These are phyloP conservation scores for Lactuca sativa DNA, from an alignment of 129 eudicot genomes.

Conservation along the genomic window DNA sequence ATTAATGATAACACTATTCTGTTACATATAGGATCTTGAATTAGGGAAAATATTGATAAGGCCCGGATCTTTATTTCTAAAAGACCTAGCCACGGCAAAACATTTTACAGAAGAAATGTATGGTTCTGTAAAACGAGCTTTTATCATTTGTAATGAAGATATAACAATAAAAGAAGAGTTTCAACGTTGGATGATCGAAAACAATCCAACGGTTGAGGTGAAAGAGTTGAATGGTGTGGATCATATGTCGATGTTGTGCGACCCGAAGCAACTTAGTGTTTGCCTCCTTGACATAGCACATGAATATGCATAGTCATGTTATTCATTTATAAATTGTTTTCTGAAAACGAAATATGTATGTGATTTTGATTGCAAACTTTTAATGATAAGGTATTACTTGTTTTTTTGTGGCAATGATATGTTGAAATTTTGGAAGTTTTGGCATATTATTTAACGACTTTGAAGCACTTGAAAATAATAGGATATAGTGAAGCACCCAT, in stretches of 20 bases:
- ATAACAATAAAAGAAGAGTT: slow-evolving; percentile 29
- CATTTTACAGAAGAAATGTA: slow-evolving; percentile 37
- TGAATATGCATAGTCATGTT: background rate
- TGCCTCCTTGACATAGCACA: slow-evolving; percentile 36
- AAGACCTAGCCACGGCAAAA: slow-evolving; percentile 21
- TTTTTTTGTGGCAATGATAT: too few relatives aligned
- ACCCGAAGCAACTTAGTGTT: slow-evolving; percentile 37
- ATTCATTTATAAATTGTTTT: background rate
- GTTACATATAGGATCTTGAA: slow-evolving; percentile 42
- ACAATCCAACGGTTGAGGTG: slow-evolving; percentile 32
- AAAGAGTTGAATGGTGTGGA: slow-evolving; percentile 54
- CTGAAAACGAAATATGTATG: too few relatives aligned
- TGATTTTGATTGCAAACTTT: too few relatives aligned
- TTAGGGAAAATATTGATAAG: slow-evolving; percentile 46
- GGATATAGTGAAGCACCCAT: too few relatives aligned
- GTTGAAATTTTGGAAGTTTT: too few relatives aligned
- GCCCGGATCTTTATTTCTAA: slow-evolving; percentile 36
- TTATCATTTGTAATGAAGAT: slow-evolving; percentile 42
- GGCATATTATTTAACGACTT: too few relatives aligned
- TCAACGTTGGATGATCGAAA: slow-evolving; percentile 46
- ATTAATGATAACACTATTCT: background rate
- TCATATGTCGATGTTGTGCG: slow-evolving; percentile 65
- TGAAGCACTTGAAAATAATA: too few relatives aligned
- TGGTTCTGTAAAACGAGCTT: slow-evolving; percentile 52
- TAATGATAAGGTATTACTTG: too few relatives aligned